These are phyloP conservation scores for Nemania sp. DNA, from an alignment of 2,329 filamentous ascomycete genomes.

Conservation along the genomic window DNA sequence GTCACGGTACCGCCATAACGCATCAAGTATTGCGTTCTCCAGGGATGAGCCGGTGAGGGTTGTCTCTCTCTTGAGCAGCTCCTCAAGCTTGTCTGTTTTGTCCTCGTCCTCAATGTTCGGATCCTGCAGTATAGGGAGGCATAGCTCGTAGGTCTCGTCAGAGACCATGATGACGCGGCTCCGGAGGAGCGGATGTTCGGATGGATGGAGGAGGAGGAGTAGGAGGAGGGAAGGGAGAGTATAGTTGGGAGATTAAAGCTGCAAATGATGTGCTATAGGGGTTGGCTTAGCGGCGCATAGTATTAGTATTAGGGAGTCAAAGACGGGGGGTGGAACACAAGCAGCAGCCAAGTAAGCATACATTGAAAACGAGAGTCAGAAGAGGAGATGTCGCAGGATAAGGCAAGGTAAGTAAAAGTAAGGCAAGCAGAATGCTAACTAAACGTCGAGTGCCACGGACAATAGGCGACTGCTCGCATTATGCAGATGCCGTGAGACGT, in stretches of 20 bases:
- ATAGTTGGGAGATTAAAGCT: constrained; percentile 29
- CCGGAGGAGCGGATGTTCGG: constrained; percentile 30
- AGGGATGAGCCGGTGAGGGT: constrained; percentile 79
- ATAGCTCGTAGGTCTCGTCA: constrained; percentile 92
- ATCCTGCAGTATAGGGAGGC: constrained; percentile 88
- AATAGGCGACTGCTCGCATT: constrained; percentile 50
- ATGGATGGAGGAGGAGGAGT: constrained; percentile 12
- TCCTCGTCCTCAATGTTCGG: constrained; percentile 89
- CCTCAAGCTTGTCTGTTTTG: constrained; percentile 91
- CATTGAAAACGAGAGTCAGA: constrained; percentile 36
- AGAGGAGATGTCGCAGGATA: constrained; percentile 32
- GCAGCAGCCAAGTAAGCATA: constrained; percentile 39
- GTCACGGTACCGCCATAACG: constrained; percentile 86
- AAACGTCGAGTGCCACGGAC: constrained; percentile 49
- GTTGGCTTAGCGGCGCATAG: constrained; percentile 38
- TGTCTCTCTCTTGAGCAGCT: constrained; percentile 83
- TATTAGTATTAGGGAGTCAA: constrained; percentile 36
- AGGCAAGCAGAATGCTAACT: constrained; percentile 47
- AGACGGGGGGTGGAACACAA: constrained; percentile 30
- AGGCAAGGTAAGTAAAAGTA: constrained; percentile 40
- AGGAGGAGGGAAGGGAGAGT: constrained; percentile 18
- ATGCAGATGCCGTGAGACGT: constrained; percentile 48
- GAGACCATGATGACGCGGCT: constrained; percentile 78
- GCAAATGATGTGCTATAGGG: constrained; percentile 17
- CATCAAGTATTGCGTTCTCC: constrained; percentile 91